Evolutionary conservation across 345 rosid genomes (phyloP).

Genomic region (Atalantia buxifolia): DNA sequence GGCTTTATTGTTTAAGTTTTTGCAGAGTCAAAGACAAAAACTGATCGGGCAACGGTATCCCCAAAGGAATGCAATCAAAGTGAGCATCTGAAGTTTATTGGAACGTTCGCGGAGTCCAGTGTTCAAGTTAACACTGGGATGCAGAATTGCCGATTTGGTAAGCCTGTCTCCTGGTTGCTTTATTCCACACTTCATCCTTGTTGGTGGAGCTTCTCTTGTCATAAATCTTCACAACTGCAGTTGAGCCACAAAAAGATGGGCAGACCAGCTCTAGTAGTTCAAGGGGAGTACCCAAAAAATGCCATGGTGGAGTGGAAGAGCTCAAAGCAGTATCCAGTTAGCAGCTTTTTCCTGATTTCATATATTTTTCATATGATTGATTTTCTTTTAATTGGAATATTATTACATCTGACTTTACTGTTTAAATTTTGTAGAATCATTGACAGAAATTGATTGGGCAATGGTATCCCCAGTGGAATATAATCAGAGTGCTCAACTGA

Average conservation of each 20-base stretch:
- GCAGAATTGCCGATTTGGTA: slow-evolving; percentile 5
- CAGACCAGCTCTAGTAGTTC: background rate
- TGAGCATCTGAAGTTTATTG: background rate
- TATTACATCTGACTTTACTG: background rate
- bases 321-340: slow-evolving; percentile 12
- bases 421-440: background rate
- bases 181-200: background rate
- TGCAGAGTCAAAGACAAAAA: background rate
- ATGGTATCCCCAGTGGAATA: background rate
- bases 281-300: background rate
- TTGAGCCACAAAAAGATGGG: background rate
- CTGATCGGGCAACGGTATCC: background rate
- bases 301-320: background rate
- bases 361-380: background rate
- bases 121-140: background rate
- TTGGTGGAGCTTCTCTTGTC: background rate
- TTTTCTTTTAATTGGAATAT: background rate
- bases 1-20: background rate
- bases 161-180: background rate
- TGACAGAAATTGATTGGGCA: background rate
- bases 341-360: background rate
- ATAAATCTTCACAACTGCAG: background rate
- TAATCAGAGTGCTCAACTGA: background rate
- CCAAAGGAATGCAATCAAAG: background rate
- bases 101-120: background rate